Base-by-base conservation (phyloP, 441 rosid genomes). In the Corymbia citriodora region DNA sequence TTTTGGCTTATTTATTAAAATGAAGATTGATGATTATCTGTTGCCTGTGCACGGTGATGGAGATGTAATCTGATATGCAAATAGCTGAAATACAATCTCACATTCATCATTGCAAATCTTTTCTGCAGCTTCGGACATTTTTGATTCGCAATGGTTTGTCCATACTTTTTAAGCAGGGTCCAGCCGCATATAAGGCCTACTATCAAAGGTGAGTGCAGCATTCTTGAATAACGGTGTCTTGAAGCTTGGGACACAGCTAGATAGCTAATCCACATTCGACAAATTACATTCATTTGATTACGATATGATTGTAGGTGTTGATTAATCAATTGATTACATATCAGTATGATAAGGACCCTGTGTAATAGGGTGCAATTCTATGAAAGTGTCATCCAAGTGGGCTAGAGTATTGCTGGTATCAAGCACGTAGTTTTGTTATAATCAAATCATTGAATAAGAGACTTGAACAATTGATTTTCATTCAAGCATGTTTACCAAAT, bases 91-190 rank as follows among this genome's bases (percentile, higher is more conserved):
- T 40, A 11, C 52, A 40, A 23, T 40, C 85, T 74, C 52, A 74
- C 50, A 11, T 15, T 89, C 87, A 88, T 49, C 10, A 88, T 89
- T 81, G 88, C 25, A 63, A 85, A 40, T 82, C 36, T 90, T 89
- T 90, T 74, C 49, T 70, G 57, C 98, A 98, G 99, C 25, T 98
- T 91, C 94, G 99, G 94, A 98, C 99, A 88, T 98, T 98, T 93
- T 93, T 98, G 93, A 97, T 98, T 89, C 98, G 99, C 89, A 98
- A 98, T 95, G 99, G 99, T 89, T 92, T 98, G 95, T 94, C 99
- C 54, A 89, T 92, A 92, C 98, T 97, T 92, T 97, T 97, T 92
- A 97, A 95, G 95, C 96, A 96, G 85, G 99, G 99, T 87, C 98
- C 98, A 89, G 95, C 96, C 90, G 95, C 98, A 89, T 98, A 98